Conservation (phyloP, 768 basidiomycete genomes). For the Suillus plorans region DNA sequence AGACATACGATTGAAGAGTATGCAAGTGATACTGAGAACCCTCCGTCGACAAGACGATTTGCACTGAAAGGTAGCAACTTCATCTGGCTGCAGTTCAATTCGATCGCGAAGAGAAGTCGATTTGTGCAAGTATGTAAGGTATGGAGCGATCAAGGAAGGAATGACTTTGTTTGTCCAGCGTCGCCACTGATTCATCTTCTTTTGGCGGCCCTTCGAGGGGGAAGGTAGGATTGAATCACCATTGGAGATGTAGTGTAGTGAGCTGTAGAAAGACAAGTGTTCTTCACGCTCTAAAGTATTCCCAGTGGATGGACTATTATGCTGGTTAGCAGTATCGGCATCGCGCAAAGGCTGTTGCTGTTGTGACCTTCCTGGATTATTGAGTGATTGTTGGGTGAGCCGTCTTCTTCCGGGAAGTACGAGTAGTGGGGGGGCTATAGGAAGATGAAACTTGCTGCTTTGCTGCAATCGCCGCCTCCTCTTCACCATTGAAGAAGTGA, state of each 20-base stretch:
- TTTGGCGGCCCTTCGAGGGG: background rate
- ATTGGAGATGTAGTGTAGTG: background rate
- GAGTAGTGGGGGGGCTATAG: background rate
- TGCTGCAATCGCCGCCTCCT: background rate
- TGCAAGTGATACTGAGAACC: background rate
- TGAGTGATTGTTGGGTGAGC: background rate
- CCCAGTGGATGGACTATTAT: background rate
- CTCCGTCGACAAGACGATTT: background rate
- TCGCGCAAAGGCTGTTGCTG: background rate
- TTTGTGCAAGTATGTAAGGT: conserved; percentile 1
- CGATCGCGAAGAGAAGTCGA: background rate
- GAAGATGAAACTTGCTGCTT: background rate
- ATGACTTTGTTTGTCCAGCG: background rate
- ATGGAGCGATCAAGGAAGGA: conserved; percentile 4
- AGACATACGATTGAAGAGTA: conserved; percentile 6
- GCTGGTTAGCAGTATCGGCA: background rate
- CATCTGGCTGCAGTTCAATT: background rate
- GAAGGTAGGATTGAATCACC: background rate
- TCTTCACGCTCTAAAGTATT: background rate
- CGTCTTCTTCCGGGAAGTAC: background rate
- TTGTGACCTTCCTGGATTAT: background rate
- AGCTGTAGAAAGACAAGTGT: background rate
- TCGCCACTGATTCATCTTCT: conserved; percentile 1
- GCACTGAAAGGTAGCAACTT: background rate
- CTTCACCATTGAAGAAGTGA: background rate